phyloP scores from a whole-genome alignment of 1,284 basidiomycete genomes.

The Irpex rosettiformis region DNA sequence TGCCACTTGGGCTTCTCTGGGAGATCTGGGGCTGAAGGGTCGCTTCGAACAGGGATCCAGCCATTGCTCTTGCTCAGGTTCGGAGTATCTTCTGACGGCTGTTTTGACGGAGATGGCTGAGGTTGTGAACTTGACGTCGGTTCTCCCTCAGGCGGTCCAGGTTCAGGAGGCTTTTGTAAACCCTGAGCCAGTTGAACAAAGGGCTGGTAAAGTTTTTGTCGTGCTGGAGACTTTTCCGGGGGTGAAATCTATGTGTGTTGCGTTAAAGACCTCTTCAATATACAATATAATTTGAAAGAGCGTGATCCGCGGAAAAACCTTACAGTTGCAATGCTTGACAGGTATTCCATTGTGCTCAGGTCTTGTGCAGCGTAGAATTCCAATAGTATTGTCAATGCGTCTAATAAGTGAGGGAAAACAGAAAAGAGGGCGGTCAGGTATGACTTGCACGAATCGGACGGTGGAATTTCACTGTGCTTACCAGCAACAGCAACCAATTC shows the following conservation, averaged over 20 bases:
- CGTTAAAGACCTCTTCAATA: constrained; percentile 3
- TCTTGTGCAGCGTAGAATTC: constrained; percentile 73
- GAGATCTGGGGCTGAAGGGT: background rate
- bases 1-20: constrained; percentile 2
- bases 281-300: background rate
- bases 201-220: constrained; percentile 24
- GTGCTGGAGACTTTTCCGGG: constrained; percentile 27
- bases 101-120: constrained; percentile 1
- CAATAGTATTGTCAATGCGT: constrained; percentile 59
- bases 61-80: background rate
- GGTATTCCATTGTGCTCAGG: constrained; percentile 43
- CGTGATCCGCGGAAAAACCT: constrained; percentile 22
- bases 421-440: background rate
- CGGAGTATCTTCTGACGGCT: background rate
- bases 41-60: constrained; percentile 7
- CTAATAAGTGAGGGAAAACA: constrained; percentile 33
- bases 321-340: constrained; percentile 49
- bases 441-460: background rate
- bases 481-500: constrained; percentile 61
- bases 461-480: constrained; percentile 22
- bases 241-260: constrained; percentile 38
- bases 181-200: constrained; percentile 19
- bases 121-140: background rate
- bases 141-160: background rate
- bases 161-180: background rate